phyloP scores from a whole-genome alignment of 371 early-diverging fungal species.

The Fennellomyces sp. region DNA sequence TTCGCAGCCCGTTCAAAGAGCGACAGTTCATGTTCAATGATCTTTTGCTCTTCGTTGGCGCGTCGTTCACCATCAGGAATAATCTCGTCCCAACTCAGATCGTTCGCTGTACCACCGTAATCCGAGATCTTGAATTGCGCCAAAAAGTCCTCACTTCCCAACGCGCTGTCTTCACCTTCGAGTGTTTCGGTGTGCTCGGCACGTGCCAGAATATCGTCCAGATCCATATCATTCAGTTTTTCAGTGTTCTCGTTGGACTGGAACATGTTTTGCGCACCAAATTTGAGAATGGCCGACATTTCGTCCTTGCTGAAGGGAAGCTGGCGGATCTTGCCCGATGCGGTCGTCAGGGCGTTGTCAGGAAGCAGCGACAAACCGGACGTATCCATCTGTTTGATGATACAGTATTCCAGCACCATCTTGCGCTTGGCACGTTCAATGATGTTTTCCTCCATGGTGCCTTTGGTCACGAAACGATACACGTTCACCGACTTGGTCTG shows the following conservation, averaged over 20 bases:
- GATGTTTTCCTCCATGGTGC: slow-evolving; percentile 98
- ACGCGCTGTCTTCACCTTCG: slow-evolving; percentile 62
- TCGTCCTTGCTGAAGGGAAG: slow-evolving; percentile 78
- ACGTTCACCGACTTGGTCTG: slow-evolving; percentile 99
- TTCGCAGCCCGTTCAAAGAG: slow-evolving; percentile 57
- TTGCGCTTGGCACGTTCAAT: slow-evolving; percentile 97
- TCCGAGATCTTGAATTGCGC: slow-evolving; percentile 95
- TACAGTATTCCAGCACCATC: slow-evolving; percentile 97
- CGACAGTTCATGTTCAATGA: slow-evolving; percentile 44
- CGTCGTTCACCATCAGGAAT: slow-evolving; percentile 88
- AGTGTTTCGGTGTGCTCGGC: slow-evolving; percentile 92
- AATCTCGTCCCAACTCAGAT: slow-evolving; percentile 94
- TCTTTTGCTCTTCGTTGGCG: slow-evolving; percentile 67
- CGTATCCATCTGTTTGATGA: slow-evolving; percentile 98
- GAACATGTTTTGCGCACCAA: slow-evolving; percentile 97
- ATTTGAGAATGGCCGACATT: slow-evolving; percentile 92
- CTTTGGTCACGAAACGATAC: slow-evolving; percentile 97
- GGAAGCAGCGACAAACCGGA: slow-evolving; percentile 77
- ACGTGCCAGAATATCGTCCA: slow-evolving; percentile 93
- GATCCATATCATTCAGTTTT: slow-evolving; percentile 88
- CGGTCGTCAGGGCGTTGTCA: slow-evolving; percentile 51
- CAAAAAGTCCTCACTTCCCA: slow-evolving; percentile 90
- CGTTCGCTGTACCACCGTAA: slow-evolving; percentile 76
- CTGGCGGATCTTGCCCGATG: slow-evolving; percentile 51
- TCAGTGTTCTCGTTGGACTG: slow-evolving; percentile 73